Percentiles rank a stretch among this genome's conserved stretches.
Conservation (phyloP, 371 early-diverging fungal genomes). For the Zopfochytrium polystomum region DNA sequence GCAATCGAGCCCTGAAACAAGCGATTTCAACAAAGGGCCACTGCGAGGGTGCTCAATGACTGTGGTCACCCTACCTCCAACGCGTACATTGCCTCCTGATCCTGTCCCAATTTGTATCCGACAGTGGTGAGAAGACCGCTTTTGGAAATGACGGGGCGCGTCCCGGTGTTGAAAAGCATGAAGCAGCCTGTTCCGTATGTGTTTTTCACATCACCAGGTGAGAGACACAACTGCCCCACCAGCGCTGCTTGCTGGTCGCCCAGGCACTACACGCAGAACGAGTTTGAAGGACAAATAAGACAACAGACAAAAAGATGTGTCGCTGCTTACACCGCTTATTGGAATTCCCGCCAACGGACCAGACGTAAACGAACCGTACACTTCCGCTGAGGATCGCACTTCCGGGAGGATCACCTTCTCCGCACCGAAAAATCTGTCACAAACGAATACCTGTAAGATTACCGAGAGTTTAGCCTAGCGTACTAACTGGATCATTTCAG, state of each 20-base stretch:
- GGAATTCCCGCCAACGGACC: slow-evolving; percentile 54
- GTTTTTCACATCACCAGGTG: slow-evolving; percentile 86
- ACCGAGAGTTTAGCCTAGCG: too few relatives aligned
- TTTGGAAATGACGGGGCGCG: slow-evolving; percentile 67
- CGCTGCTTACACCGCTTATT: slow-evolving; percentile 24
- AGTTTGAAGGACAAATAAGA: slow-evolving; percentile 10
- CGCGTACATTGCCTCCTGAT: slow-evolving; percentile 74
- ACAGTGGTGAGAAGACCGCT: slow-evolving; percentile 90
- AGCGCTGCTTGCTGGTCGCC: slow-evolving; percentile 98
- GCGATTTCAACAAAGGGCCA: too few relatives aligned
- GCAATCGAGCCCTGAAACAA: slow-evolving; percentile 92
- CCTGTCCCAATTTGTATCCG: slow-evolving; percentile 81
- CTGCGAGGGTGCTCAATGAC: too few relatives aligned
- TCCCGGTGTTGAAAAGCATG: slow-evolving; percentile 92
- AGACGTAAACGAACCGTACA: slow-evolving; percentile 66
- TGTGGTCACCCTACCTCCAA: too few relatives aligned
- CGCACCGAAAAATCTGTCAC: slow-evolving; percentile 65
- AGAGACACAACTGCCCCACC: slow-evolving; percentile 91
- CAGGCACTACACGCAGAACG: slow-evolving; percentile 48
- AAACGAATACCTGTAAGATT: neutral
- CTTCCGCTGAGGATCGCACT: slow-evolving; percentile 79
- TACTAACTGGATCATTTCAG: slow-evolving; percentile 61
- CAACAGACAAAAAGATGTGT: slow-evolving; percentile 1
- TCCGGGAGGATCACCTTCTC: slow-evolving; percentile 65
- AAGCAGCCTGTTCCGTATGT: slow-evolving; percentile 97